Percentiles rank a stretch among this genome's conserved stretches.
Conservation (phyloP, 352 stramenopile genomes). For the Nothophytophthora sp. region DNA sequence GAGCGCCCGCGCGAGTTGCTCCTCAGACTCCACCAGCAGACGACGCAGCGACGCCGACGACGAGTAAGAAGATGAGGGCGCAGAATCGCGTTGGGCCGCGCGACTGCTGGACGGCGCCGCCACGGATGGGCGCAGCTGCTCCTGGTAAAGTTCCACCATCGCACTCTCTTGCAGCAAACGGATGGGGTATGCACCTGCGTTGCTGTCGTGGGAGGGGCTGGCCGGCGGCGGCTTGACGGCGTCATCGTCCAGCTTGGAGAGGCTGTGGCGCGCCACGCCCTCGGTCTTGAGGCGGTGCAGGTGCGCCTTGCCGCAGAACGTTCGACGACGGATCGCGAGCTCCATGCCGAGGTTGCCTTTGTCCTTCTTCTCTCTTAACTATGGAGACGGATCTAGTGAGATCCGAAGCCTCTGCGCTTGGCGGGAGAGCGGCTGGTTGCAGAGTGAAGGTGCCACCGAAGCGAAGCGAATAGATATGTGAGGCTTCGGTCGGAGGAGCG, state of each 20-base stretch:
- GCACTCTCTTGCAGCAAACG: constrained; percentile 38
- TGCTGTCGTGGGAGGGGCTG: constrained; percentile 7
- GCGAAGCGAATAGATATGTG: too few relatives aligned
- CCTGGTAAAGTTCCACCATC: constrained; percentile 44
- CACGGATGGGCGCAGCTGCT: constrained; percentile 28
- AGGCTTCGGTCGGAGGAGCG: too few relatives aligned
- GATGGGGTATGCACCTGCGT: constrained; percentile 16
- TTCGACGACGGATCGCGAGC: constrained; percentile 23
- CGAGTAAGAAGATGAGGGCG: constrained; percentile 19
- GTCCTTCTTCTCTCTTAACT: too few relatives aligned
- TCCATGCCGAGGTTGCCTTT: constrained; percentile 22
- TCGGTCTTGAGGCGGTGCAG: constrained; percentile 28
- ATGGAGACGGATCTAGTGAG: too few relatives aligned
- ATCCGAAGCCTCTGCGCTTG: too few relatives aligned
- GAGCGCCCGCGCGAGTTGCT: constrained; percentile 21
- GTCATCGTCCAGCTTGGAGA: constrained; percentile 25
- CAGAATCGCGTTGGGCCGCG: constrained; percentile 8
- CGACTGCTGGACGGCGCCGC: constrained; percentile 6
- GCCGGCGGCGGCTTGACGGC: constrained; percentile 9
- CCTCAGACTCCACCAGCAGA: constrained; percentile 27
- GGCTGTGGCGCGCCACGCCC: constrained; percentile 16
- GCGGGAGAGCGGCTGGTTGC: too few relatives aligned
- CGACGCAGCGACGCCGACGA: constrained; percentile 27
- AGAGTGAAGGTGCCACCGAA: too few relatives aligned
- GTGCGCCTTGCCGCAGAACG: constrained; percentile 29